These are phyloP conservation scores for Barnettozyma botsteinii DNA, from an alignment of 805 yeast species.

Conservation along the genomic window DNA sequence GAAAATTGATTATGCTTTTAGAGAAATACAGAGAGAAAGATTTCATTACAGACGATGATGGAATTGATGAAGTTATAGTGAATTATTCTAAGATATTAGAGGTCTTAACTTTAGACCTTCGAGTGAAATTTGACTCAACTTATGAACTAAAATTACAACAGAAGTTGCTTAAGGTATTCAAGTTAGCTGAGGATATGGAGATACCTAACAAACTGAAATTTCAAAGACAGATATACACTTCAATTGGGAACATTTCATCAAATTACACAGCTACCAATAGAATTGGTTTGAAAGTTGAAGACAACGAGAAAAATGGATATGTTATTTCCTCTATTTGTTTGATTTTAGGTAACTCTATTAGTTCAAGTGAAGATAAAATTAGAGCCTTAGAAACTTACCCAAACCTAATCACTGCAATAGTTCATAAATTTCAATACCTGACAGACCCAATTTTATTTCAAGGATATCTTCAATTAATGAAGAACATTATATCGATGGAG, in stretches of 20 bases:
- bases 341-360: slow-evolving; percentile 24
- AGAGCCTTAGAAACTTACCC: slow-evolving; percentile 12
- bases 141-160: slow-evolving; percentile 11
- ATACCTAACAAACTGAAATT: slow-evolving; percentile 18
- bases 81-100: slow-evolving; percentile 18
- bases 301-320: slow-evolving; percentile 18
- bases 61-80: slow-evolving; percentile 16
- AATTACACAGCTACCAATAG: slow-evolving; percentile 18
- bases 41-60: slow-evolving; percentile 23
- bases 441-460: slow-evolving; percentile 25
- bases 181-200: slow-evolving; percentile 8
- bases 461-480: slow-evolving; percentile 21
- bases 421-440: slow-evolving; percentile 17
- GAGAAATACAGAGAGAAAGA: background rate
- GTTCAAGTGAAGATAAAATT: slow-evolving; percentile 13
- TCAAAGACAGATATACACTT: slow-evolving; percentile 20
- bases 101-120: slow-evolving; percentile 14
- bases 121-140: slow-evolving; percentile 9
- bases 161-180: slow-evolving; percentile 8
- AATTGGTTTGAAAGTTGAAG: slow-evolving; percentile 1
- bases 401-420: slow-evolving; percentile 7
- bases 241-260: slow-evolving; percentile 26
- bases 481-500: slow-evolving; percentile 13
- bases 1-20: slow-evolving; percentile 2
- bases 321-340: slow-evolving; percentile 16